phyloP scores from a whole-genome alignment of 2,329 filamentous ascomycete genomes.

The Nigrospora sphaerica region DNA sequence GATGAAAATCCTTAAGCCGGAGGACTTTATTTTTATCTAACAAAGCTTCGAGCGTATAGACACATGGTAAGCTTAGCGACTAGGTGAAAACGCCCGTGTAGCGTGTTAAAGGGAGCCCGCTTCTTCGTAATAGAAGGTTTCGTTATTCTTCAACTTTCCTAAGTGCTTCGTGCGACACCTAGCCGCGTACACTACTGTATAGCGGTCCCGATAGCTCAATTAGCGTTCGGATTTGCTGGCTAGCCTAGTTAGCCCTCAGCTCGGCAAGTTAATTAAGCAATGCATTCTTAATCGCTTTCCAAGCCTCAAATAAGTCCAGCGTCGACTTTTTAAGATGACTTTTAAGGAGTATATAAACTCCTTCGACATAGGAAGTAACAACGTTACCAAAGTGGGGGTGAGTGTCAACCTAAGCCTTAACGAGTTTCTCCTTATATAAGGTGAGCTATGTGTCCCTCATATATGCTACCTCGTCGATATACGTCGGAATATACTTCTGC shows the following conservation, averaged over 20 bases:
- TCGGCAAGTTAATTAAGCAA: constrained; percentile 10
- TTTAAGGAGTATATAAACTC: constrained; percentile 10
- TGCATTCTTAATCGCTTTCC: constrained; percentile 8
- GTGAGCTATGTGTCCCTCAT: constrained; percentile 10
- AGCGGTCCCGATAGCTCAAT: constrained; percentile 7
- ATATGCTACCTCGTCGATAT: constrained; percentile 11
- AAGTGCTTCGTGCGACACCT: constrained; percentile 11
- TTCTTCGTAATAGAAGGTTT: constrained; percentile 2
- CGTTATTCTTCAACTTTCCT: constrained; percentile 9
- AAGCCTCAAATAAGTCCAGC: constrained; percentile 11
- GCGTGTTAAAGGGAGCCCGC: not conserved
- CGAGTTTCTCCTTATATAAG: constrained; percentile 13
- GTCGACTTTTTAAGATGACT: constrained; percentile 6
- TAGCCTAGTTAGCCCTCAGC: constrained; percentile 6
- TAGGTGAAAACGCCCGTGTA: constrained; percentile 9
- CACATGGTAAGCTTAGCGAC: constrained; percentile 4
- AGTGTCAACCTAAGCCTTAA: constrained; percentile 12
- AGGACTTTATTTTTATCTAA: constrained; percentile 4
- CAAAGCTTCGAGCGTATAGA: constrained; percentile 5
- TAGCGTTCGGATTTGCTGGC: constrained; percentile 7
- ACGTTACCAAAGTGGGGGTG: constrained; percentile 10
- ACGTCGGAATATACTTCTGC: constrained; percentile 6
- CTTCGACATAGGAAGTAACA: constrained; percentile 9
- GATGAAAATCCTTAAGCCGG: constrained; percentile 6
- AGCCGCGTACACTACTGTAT: constrained; percentile 8